Evolutionary conservation across 345 rosid genomes (phyloP), one percentile per base, ranked within the genome.

Genomic region (Aquilaria sinensis): DNA sequence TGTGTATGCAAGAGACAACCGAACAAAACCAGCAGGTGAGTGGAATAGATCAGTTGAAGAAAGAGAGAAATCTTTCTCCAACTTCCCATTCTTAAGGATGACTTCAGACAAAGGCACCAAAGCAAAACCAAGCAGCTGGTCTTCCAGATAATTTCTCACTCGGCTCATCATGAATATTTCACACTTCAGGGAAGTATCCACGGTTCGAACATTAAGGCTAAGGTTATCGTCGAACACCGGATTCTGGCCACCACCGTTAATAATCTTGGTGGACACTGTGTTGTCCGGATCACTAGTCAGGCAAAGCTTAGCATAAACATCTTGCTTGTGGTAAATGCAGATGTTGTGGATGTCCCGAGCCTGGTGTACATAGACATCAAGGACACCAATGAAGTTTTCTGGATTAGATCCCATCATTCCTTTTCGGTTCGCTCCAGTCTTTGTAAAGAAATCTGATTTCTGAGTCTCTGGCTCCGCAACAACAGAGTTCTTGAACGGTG

Each of bases 291-390:
- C 84, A 64, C 82, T 83, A 45, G 96, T 88, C 59, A 91, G 77
- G 67, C 91, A 86, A 72, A 88, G 74, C 88, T 86, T 91, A 60
- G 96, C 97, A 73, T 91, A 91, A 70, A 91, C 97, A 73, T 91
- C 97, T 77, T 91, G 97, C 81, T 91, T 91, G 74, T 91, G 97
- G 84, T 91, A 91, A 75, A 91, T 91, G 85, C 97, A 91, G 65
- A 91, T 81, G 83, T 91, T 91, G 2, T 91, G 97, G 65, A 91
- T 91, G 70, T 91, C 97, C 76, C 97, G 79, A 31, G 97, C 97
- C 73, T 86, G 88, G 72, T 88, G 94, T 43, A 91, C 62, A 75
- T 63, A 79, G 51, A 88, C 88, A 64, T 83, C 82, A 46, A 91
- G 88, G 16, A 71, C 61, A 34, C 97, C 96, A 43, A 86, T 65